Base-by-base conservation (phyloP, 306 rosid species). In the Medicago lupulina region DNA sequence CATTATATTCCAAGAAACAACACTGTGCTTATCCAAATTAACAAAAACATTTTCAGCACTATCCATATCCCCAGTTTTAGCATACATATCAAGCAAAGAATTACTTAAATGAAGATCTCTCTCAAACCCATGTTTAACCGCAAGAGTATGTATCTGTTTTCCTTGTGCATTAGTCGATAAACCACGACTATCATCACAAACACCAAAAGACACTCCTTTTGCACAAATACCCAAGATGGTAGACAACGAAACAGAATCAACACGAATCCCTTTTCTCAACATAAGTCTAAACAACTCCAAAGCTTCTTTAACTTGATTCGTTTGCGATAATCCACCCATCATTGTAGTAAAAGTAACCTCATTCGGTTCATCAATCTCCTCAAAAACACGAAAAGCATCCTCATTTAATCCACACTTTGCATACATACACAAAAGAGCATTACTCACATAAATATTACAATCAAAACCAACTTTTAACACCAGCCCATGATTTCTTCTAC, bases 1-100 rank as follows among this genome's bases (percentile, higher is more conserved):
- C 92, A 89, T 89, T 82, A 91, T 80, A 67, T 91, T 91, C 91
- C 97, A 91, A 74, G 97, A 86, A 76, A 92, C 93, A 74, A 79
- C 59, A 75, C 87, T 86, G 4, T 61, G 64, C 70, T 55, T 72
- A 6, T 81, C 75, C 79, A 92, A 38, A 84, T 49, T 55, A 64
- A 63, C 25, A 53, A 92, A 92, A 79, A 89, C 71, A 78, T 83
- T 88, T 74, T 85, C 89, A 8, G 96, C 90, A 60, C 83, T 80
- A 57, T 77, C 67, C 87, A 92, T 88, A 77, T 89, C 91, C 38
- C 85, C 86, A 60, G 53, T 70, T 83, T 91, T 91, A 2, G 91
- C 86, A 66, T 87, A 89, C 93, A 88, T 86, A 67, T 91, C 92
- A 50, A 91, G 95, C 91, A 88, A 69, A 17, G 95, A 89, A 75